Conservation (phyloP, 768 basidiomycete species). For the Polyporus arcularius region DNA sequence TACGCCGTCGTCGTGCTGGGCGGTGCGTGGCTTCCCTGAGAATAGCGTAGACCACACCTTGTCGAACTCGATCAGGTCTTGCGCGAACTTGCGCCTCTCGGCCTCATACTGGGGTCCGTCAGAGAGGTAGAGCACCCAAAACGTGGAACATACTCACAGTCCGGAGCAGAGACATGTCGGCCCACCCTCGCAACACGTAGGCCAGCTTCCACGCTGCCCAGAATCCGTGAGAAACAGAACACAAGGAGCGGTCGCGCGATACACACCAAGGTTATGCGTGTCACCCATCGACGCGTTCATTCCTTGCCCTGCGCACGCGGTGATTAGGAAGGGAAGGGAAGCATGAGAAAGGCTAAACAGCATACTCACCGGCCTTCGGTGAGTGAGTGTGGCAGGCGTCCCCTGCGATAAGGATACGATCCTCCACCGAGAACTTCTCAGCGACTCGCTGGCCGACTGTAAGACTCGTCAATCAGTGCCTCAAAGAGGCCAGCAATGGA, state of each 20-base stretch:
- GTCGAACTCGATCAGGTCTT: conserved; percentile 75
- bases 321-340: neutral
- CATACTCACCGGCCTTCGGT: conserved; percentile 52
- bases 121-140: neutral
- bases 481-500: neutral
- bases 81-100: conserved; percentile 68
- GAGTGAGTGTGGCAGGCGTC: conserved; percentile 76
- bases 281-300: conserved; percentile 82
- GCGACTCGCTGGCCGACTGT: conserved; percentile 74
- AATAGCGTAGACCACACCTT: conserved; percentile 29
- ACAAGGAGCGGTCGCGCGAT: neutral
- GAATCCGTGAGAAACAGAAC: neutral
- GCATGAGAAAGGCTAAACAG: neutral
- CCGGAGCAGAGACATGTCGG: conserved; percentile 46
- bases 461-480: neutral
- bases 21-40: neutral
- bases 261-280: conserved; percentile 63
- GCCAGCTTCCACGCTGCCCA: conserved; percentile 59
- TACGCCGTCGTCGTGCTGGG: neutral
- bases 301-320: conserved; percentile 44
- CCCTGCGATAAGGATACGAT: conserved; percentile 75
- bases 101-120: conserved; percentile 53
- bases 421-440: conserved; percentile 55
- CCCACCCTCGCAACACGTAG: conserved; percentile 57
- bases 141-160: conserved; percentile 41